These are phyloP conservation scores for Ramaria sp. DNA, from an alignment of 768 basidiomycete genomes.

Conservation along the genomic window DNA sequence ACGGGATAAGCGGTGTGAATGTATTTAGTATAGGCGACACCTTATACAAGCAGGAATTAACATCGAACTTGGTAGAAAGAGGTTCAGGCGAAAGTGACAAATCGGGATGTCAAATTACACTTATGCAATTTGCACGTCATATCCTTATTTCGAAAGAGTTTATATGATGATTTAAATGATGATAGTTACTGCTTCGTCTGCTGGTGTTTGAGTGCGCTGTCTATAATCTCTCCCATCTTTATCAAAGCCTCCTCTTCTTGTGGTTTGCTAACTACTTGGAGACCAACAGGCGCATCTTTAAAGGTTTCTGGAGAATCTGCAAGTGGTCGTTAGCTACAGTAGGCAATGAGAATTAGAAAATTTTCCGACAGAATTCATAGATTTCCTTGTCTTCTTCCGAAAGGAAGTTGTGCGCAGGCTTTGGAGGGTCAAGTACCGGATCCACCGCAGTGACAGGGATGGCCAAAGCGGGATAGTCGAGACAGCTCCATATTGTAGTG, in stretches of 20 bases:
- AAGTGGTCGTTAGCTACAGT: neutral
- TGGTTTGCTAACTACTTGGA: constrained; percentile 61
- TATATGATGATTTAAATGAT: too few relatives aligned
- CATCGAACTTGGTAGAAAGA: too few relatives aligned
- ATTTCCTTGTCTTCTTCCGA: constrained; percentile 34
- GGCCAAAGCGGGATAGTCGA: constrained; percentile 53
- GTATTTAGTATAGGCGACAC: too few relatives aligned
- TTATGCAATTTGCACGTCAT: too few relatives aligned
- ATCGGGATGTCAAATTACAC: too few relatives aligned
- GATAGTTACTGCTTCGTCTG: constrained; percentile 14
- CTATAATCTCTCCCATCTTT: constrained; percentile 56
- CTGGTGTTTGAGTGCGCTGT: constrained; percentile 21
- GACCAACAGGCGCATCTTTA: constrained; percentile 44
- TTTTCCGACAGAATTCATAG: constrained; percentile 42
- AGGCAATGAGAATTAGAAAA: neutral
- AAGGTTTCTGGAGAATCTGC: constrained; percentile 49
- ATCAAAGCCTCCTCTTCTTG: constrained; percentile 70
- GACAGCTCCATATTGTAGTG: constrained; percentile 53
- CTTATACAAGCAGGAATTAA: too few relatives aligned
- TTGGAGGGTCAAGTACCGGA: constrained; percentile 37
- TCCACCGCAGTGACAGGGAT: constrained; percentile 60
- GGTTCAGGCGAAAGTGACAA: too few relatives aligned
- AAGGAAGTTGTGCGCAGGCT: constrained; percentile 35
- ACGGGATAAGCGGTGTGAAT: too few relatives aligned
- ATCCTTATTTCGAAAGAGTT: too few relatives aligned